Evolutionary conservation across 176 grass and related monocot genomes (phyloP).

Genomic region (Triticum timopheevii): DNA sequence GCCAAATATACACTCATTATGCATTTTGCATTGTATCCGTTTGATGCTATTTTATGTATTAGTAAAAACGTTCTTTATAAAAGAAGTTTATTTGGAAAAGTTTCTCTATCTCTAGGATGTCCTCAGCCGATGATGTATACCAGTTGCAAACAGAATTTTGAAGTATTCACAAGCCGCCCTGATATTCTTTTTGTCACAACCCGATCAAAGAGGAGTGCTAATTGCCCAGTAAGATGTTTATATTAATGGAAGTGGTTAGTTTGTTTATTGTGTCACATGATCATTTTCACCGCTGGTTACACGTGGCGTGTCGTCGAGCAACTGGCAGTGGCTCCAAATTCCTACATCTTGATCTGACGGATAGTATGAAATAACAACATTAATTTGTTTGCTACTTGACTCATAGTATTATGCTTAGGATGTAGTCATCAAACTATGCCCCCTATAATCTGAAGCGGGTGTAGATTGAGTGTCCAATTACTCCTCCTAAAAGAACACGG

Average conservation of each 20-base stretch:
- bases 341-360: neutral
- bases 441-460: neutral
- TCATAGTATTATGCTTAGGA: neutral
- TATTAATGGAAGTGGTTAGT: neutral
- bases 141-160: neutral
- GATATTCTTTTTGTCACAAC: neutral
- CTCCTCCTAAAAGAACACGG: neutral
- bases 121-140: neutral
- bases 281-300: slow-evolving; percentile 2
- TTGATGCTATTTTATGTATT: too few relatives aligned
- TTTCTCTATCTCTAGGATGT: neutral
- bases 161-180: neutral
- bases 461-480: neutral
- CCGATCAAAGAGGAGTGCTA: neutral
- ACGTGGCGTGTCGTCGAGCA: neutral
- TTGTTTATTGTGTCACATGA: neutral
- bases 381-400: neutral
- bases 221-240: neutral
- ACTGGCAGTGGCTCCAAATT: neutral
- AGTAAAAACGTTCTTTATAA: too few relatives aligned
- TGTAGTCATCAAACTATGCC: neutral
- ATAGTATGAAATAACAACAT: neutral
- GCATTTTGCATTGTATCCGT: too few relatives aligned
- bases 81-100: neutral
- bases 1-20: too few relatives aligned